A percentile compares a stretch with the other conserved stretches of the same genome.
Conservation (phyloP, 1,284 basidiomycete species). For the Veloboletus limbatus region DNA sequence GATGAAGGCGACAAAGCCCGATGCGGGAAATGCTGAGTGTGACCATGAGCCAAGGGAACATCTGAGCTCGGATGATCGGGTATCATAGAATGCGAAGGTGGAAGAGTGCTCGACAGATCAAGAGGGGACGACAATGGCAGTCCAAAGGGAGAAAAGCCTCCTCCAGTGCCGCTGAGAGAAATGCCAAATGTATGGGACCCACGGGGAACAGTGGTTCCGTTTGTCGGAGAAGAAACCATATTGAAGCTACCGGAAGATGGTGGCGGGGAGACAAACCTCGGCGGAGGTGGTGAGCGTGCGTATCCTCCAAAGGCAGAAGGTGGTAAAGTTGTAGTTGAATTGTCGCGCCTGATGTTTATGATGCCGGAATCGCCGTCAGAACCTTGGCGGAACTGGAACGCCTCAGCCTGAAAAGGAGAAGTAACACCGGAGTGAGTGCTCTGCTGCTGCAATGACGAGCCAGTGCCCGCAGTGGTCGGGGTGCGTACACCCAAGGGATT, state of each 20-base stretch:
- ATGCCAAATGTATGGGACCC: conserved; percentile 34
- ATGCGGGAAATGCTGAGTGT: conserved; percentile 44
- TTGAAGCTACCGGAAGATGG: conserved; percentile 41
- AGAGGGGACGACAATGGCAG: conserved; percentile 41
- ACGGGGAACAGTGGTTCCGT: conserved; percentile 29
- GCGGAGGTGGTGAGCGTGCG: conserved; percentile 58
- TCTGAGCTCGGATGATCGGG: conserved; percentile 55
- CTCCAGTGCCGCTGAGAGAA: conserved; percentile 27
- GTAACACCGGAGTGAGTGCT: conserved; percentile 31
- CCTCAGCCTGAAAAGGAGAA: conserved; percentile 36
- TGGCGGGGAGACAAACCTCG: conserved; percentile 53
- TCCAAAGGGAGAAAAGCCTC: conserved; percentile 62
- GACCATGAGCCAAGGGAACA: conserved; percentile 41
- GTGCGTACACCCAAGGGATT: conserved; percentile 87
- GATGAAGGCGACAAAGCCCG: conserved; percentile 48
- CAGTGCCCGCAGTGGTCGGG: conserved; percentile 58
- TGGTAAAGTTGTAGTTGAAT: conserved; percentile 40
- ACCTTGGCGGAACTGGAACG: conserved; percentile 37
- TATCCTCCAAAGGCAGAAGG: conserved; percentile 44
- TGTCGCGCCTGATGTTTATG: conserved; percentile 36
- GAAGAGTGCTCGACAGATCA: conserved; percentile 36
- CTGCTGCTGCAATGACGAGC: conserved; percentile 51
- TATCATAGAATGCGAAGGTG: conserved; percentile 52
- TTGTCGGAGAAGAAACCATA: conserved; percentile 36
- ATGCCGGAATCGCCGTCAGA: conserved; percentile 36